Evolutionary conservation across 306 rosid species (phyloP).

Genomic region (Begonia fuchsioides): DNA sequence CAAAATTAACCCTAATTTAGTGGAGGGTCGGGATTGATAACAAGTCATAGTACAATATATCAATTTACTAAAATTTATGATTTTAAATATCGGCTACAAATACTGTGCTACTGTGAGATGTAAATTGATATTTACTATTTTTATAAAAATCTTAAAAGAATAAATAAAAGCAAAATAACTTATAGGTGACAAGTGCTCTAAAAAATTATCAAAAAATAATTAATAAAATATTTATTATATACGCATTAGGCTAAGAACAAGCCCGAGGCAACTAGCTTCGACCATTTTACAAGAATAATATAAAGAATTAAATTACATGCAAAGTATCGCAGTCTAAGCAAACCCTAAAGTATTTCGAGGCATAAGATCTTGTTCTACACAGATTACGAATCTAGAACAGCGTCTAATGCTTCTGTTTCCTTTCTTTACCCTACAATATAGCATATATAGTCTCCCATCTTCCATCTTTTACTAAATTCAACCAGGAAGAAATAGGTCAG

Average conservation of each 20-base stretch:
- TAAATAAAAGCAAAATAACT: not conserved
- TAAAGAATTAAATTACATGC: not conserved
- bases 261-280: too few species aligned
- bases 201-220: too few species aligned
- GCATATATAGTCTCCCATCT: not conserved
- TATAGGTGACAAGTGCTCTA: not conserved
- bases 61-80: too few species aligned
- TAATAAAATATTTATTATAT: too few species aligned
- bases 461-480: not conserved
- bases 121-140: too few species aligned
- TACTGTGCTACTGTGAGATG: too few species aligned
- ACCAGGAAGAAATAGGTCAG: slow-evolving; percentile 3
- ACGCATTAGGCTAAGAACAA: not conserved
- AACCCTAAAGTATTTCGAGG: not conserved
- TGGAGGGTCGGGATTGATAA: too few species aligned
- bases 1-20: too few species aligned
- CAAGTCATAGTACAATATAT: too few species aligned
- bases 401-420: not conserved
- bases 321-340: not conserved
- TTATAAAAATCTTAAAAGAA: too few species aligned
- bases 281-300: not conserved
- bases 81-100: too few species aligned
- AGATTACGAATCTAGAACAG: not conserved
- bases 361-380: not conserved
- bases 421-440: slow-evolving; percentile 62